Base-by-base conservation (phyloP, 495 filamentous ascomycete genomes). In the Penicillium cinerascens region DNA sequence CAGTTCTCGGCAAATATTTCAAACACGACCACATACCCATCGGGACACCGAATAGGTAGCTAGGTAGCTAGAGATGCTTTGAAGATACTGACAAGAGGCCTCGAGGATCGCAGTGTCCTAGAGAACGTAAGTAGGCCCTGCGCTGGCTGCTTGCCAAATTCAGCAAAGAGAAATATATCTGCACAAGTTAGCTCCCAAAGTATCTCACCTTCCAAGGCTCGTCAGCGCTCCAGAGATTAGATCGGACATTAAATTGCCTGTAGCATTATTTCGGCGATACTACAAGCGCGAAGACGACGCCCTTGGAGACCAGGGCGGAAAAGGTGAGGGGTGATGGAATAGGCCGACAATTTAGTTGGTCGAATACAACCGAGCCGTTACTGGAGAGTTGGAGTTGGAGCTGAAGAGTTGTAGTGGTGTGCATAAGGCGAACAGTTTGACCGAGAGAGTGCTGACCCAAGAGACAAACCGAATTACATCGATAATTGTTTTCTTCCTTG, bases 391-490 rank as follows among this genome's bases (percentile, higher is more conserved):
- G 67, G 52, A 65, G 56, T 33, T 33, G 29, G 29, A 33, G 29
- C 13, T 33, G 29, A 13, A 33, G 29, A 33, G 29, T 33, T 33
- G 29, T 13, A 65, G 63, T 63, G 63, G 48, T 64, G 63, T 59
- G 63, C 58, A 69, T 67, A 69, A 74, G 71, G 68, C 69, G 69
- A 67, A 68, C 48, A 70, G 67, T 63, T 67, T 67, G 67, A 67
- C 56, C 55, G 63, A 66, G 54, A 66, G 53, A 73, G 67, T 75
- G 74, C 69, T 77, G 74, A 68, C 61, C 64, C 71, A 72, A 68
- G 66, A 73, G 69, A 73, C 59, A 74, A n/a, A 69, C 71, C 73
- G 70, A 75, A 76, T 77, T 77, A 77, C 72, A 76, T 73, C 72
- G 72, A 69, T 69, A 73, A 67, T 63, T 73, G 62, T 71, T 68